These are phyloP conservation scores for Cytospora schulzeri DNA, from an alignment of 2,329 filamentous ascomycete genomes.

Conservation along the genomic window DNA sequence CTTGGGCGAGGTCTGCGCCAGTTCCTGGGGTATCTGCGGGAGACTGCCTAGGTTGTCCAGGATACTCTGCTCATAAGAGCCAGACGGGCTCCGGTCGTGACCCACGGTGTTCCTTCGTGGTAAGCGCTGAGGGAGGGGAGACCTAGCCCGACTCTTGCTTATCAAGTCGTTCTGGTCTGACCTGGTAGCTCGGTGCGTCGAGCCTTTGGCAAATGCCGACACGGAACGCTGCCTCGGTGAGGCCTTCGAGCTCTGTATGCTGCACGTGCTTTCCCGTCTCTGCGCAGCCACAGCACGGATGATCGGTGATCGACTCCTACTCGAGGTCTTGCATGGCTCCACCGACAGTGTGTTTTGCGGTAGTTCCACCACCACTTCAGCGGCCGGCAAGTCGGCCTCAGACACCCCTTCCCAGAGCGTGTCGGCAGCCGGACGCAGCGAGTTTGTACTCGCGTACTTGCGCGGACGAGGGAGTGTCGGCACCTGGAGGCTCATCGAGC, in stretches of 20 bases:
- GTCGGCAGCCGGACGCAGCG: constrained; percentile 34
- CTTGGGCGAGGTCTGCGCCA: constrained; percentile 39
- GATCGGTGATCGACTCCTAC: constrained; percentile 26
- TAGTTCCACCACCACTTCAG: constrained; percentile 13
- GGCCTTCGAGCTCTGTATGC: constrained; percentile 24
- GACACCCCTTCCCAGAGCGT: constrained; percentile 11
- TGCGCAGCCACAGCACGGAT: constrained; percentile 26
- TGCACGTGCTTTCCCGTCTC: constrained; percentile 30
- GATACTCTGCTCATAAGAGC: constrained; percentile 25
- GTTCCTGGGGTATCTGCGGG: constrained; percentile 41
- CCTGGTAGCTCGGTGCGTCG: constrained; percentile 3
- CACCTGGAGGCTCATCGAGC: constrained; percentile 23
- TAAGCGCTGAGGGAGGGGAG: background rate
- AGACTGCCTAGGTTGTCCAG: constrained; percentile 48
- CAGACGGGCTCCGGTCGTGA: constrained; percentile 1
- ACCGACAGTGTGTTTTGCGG: constrained; percentile 39
- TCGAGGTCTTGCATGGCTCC: constrained; percentile 34
- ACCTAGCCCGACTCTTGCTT: background rate
- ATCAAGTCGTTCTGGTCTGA: constrained; percentile 3
- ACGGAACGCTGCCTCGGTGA: constrained; percentile 20
- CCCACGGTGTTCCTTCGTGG: constrained; percentile 26
- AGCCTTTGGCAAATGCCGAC: constrained; percentile 16
- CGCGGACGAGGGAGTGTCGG: constrained; percentile 33
- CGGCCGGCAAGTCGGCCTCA: constrained; percentile 6
- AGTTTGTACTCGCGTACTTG: constrained; percentile 37